These are phyloP conservation scores for Ajuga reptans DNA, from an alignment of 305 asterid genomes.

Conservation along the genomic window DNA sequence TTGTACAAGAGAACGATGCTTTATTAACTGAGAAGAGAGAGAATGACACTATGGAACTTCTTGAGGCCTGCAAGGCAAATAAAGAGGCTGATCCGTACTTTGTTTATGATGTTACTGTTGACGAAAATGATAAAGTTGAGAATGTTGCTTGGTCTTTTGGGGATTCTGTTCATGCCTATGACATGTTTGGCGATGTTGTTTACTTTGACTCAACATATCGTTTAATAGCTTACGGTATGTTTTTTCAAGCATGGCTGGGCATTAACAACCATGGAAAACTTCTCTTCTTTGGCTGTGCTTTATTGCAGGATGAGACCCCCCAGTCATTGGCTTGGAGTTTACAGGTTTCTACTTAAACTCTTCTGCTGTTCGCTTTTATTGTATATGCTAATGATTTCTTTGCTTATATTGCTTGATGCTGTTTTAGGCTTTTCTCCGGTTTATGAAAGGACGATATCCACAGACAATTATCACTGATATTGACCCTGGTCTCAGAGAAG, in stretches of 20 bases:
- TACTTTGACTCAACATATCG: slow-evolving; percentile 49
- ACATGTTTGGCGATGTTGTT: slow-evolving; percentile 52
- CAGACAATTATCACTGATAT: slow-evolving; percentile 53
- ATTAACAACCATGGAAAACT: slow-evolving; percentile 51
- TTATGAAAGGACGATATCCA: slow-evolving; percentile 55
- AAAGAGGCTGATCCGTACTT: slow-evolving; percentile 54
- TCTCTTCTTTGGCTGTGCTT: slow-evolving; percentile 50
- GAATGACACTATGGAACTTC: slow-evolving; percentile 43
- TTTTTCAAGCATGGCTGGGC: slow-evolving; percentile 57
- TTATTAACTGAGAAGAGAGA: slow-evolving; percentile 54
- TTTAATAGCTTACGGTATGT: slow-evolving; percentile 38
- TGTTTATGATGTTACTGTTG: slow-evolving; percentile 43
- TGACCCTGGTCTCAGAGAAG: slow-evolving; percentile 49
- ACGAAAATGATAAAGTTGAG: slow-evolving; percentile 53
- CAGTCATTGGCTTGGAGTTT: slow-evolving; percentile 48
- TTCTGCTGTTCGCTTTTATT: slow-evolving; percentile 14
- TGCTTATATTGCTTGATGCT: slow-evolving; percentile 20
- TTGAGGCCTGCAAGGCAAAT: slow-evolving; percentile 45
- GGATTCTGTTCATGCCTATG: slow-evolving; percentile 44
- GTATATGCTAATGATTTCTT: background rate
- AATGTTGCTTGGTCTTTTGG: slow-evolving; percentile 62
- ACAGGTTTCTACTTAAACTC: slow-evolving; percentile 36
- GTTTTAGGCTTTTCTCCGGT: slow-evolving; percentile 48
- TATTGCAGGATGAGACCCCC: slow-evolving; percentile 51
- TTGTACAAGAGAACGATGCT: slow-evolving; percentile 50